Evolutionary conservation across 768 basidiomycete genomes (phyloP), one percentile per base, ranked within the genome.

Genomic region (Hygrocybe coccinea): DNA sequence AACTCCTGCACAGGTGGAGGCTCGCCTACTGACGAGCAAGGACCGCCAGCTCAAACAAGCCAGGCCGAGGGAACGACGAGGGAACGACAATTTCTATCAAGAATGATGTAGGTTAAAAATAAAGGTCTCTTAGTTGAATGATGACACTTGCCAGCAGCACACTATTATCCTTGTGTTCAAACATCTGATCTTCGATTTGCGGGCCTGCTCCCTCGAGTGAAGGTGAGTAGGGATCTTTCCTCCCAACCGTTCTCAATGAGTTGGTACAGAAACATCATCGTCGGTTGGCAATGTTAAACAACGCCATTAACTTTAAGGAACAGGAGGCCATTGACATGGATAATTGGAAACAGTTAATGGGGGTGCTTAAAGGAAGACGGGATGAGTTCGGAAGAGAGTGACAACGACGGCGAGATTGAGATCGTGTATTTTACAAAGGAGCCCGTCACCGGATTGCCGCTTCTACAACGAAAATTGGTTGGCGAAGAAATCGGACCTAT

Each of bases 111-210:
- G 29, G n/a, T 29, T 24, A 44, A 21, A 33, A 10, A 17, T 5
- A 10, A 37, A n/a, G n/a, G 19, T 2, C 14, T 14, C 3, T 41
- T 14, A 15, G 19, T 7, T 45, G 17, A 3, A 34, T n/a, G 3
- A 17, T 14, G 53, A 29, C 6, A 59, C 55, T 35, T 21, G 73
- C 73, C 60, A 60, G 54, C 12, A 77, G 60, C 14, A 70, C 64
- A 17, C 64, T 62, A 47, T 78, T 78, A 34, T 68, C 63, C 2
- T 52, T 55, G 59, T 75, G 72, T 0, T 56, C 22, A 48, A 76
- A 75, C 4, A 62, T 61, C 47, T 78, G 76, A 52, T 77, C 71
- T 7, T 34, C 17, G 5, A 59, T 53, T 56, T 74, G 74, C 0
- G 38, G 14, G 11, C 62, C 63, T 9, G 35, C 37, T 9, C 58